These are phyloP conservation scores for Tausonia pullulans DNA, from an alignment of 1,284 basidiomycete species.

Conservation along the genomic window DNA sequence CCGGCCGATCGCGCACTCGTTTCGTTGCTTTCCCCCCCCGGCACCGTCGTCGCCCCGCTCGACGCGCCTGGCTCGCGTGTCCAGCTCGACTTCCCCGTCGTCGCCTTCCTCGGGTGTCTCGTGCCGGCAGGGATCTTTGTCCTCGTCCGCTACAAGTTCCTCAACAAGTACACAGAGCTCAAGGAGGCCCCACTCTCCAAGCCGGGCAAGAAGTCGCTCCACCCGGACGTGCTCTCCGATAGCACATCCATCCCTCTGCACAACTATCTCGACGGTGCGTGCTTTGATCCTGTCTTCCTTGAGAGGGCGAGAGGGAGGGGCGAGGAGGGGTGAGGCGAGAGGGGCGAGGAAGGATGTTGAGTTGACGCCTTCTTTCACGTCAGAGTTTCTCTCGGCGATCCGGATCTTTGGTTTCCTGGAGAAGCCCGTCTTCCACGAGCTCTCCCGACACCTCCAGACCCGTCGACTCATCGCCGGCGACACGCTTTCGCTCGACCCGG, in stretches of 20 bases:
- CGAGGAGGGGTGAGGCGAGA: too few species aligned
- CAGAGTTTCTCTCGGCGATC: conserved; percentile 81
- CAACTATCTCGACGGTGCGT: conserved; percentile 63
- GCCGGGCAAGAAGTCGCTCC: conserved; percentile 63
- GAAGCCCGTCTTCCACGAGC: conserved; percentile 90
- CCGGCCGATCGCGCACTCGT: background rate
- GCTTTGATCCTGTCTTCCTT: too few species aligned
- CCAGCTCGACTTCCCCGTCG: conserved; percentile 78
- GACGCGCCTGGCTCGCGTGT: conserved; percentile 37
- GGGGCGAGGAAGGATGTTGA: too few species aligned
- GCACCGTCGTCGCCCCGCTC: background rate
- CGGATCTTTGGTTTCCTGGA: conserved; percentile 91
- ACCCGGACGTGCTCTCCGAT: conserved; percentile 77
- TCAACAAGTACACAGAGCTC: conserved; percentile 50
- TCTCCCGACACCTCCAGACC: conserved; percentile 85
- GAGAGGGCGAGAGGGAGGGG: too few species aligned
- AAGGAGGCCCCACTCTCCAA: conserved; percentile 74
- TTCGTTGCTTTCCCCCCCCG: background rate
- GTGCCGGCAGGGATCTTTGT: conserved; percentile 62
- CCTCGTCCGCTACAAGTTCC: conserved; percentile 60
- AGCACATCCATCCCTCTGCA: conserved; percentile 64
- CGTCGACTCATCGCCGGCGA: conserved; percentile 81
- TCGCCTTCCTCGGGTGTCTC: conserved; percentile 60
- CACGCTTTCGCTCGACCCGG: conserved; percentile 68
- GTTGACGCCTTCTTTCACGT: too few species aligned